These are phyloP conservation scores for Kondoa subrosea DNA, from an alignment of 768 basidiomycete genomes.

Conservation along the genomic window DNA sequence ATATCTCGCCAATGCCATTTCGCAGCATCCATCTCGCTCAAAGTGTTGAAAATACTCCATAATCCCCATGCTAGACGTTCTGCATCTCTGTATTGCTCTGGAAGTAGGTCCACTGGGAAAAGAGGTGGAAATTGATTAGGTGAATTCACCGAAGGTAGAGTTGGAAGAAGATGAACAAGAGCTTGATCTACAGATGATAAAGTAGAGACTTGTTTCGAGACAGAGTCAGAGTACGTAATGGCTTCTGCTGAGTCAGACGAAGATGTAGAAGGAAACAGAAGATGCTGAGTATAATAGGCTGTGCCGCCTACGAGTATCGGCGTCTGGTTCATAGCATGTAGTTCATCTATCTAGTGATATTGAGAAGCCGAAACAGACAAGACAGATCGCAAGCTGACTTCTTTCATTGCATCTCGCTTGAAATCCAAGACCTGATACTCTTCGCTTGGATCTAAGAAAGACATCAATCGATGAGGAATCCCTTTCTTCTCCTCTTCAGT, in stretches of 20 bases:
- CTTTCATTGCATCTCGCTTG: conserved; percentile 60
- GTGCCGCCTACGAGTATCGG: conserved; percentile 93
- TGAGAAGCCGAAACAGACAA: too few species aligned
- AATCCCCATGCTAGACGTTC: conserved; percentile 30
- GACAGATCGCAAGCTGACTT: conserved; percentile 40
- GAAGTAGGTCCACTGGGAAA: conserved; percentile 23
- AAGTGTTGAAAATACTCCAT: conserved; percentile 45
- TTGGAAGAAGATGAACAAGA: conserved; percentile 24
- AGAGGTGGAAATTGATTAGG: conserved; percentile 17
- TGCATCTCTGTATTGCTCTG: conserved; percentile 10
- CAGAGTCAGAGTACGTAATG: background rate
- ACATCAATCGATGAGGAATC: conserved; percentile 76
- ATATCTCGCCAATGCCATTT: conserved; percentile 96
- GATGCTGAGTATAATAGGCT: conserved; percentile 91
- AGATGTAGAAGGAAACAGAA: conserved; percentile 76
- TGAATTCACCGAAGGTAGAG: conserved; percentile 22
- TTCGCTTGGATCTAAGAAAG: conserved; percentile 66
- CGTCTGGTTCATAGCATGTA: conserved; percentile 45
- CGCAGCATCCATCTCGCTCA: conserved; percentile 57
- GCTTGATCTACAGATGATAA: conserved; percentile 22
- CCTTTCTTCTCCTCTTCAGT: conserved; percentile 56
- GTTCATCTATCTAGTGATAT: conserved; percentile 50
- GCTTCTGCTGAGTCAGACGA: conserved; percentile 32
- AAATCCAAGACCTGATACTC: conserved; percentile 77
- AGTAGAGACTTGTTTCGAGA: conserved; percentile 13